Base-by-base conservation (phyloP, 2,329 filamentous ascomycete species). In the Ilyonectria sp. region DNA sequence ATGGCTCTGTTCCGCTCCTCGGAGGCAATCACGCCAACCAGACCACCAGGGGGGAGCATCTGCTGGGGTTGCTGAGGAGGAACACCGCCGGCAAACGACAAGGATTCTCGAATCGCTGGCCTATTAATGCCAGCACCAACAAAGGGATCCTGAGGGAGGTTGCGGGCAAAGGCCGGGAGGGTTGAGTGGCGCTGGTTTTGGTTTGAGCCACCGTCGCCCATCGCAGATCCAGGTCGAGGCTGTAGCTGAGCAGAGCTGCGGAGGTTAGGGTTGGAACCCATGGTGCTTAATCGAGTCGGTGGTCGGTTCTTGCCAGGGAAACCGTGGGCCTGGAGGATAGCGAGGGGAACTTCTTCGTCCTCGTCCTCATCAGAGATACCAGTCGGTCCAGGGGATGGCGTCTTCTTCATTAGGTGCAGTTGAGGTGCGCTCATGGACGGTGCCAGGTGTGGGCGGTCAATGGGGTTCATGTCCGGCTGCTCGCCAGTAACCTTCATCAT, bases 401-500 rank as follows among this genome's bases (percentile, higher is more conserved):
- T 78, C 54, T 81, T 80, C 60, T 80, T 81, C 64, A 79, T 74
- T 5, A 79, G 76, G 63, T 77, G 78, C 21, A 93, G 79, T 69
- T 90, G 91, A 1, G 91, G 90, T 4, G 89, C 88, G 78, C 91
- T 93, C 75, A 86, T 84, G 5, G 89, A 89, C 37, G 86, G 83
- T 19, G 87, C 84, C 68, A 91, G 79, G 56, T 83, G 82, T 15
- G 89, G 86, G n/a, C 90, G 88, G 29, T 86, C 79, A 11, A 83
- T 76, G 15, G 86, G 54, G 17, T 75, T 69, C 66, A 76, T 59
- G 29, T 76, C 74, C 10, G 74, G 74, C 43, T 76, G 83, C 73
- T 95, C 93, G 54, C 94, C 94, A 1, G 94, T 97, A 33, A 96
- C 92, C 82, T 97, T 97, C 93, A 95, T 97, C 94, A 97, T 97